These are phyloP conservation scores for Allomyces javanicus DNA, from an alignment of 192 early-diverging fungal genomes.

Conservation along the genomic window DNA sequence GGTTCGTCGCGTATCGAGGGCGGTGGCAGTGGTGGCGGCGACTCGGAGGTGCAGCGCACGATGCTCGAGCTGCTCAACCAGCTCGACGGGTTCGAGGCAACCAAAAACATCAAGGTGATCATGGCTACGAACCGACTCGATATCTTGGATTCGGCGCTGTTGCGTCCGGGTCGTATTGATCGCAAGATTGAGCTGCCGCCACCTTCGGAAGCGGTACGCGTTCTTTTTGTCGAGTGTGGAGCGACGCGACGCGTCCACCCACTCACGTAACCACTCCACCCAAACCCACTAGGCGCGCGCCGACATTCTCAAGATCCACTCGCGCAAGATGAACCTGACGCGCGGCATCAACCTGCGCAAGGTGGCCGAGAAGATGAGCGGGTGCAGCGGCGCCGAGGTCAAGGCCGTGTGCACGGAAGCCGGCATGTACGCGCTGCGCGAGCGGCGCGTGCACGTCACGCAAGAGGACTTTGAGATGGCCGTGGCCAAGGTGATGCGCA, in stretches of 20 bases:
- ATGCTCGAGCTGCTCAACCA: conserved; percentile 82
- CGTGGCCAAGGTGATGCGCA: conserved; percentile 97
- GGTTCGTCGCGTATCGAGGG: conserved; percentile 66
- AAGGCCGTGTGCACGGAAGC: conserved; percentile 78
- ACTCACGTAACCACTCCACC: not conserved
- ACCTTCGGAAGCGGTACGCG: conserved; percentile 15
- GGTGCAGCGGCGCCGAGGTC: conserved; percentile 72
- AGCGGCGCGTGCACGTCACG: conserved; percentile 94
- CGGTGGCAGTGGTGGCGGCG: conserved; percentile 47
- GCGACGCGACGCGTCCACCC: not conserved
- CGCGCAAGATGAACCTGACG: conserved; percentile 77
- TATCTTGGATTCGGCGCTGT: conserved; percentile 68
- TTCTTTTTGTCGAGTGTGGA: not conserved
- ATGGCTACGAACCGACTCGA: conserved; percentile 88
- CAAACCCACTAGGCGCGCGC: conserved; percentile 31
- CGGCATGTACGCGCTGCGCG: conserved; percentile 77
- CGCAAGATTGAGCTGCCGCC: conserved; percentile 83
- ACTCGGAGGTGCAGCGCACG: conserved; percentile 77
- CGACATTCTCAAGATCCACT: conserved; percentile 79
- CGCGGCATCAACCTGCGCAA: conserved; percentile 76
- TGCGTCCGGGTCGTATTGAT: conserved; percentile 76
- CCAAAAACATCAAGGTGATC: conserved; percentile 82
- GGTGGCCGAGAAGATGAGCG: conserved; percentile 70
- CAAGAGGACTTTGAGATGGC: conserved; percentile 99
- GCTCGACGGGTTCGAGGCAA: conserved; percentile 73